A percentile compares a stretch with the other conserved stretches of the same genome.
Conservation (phyloP, 169 alveolate species). For the Plasmodium coatneyi region DNA sequence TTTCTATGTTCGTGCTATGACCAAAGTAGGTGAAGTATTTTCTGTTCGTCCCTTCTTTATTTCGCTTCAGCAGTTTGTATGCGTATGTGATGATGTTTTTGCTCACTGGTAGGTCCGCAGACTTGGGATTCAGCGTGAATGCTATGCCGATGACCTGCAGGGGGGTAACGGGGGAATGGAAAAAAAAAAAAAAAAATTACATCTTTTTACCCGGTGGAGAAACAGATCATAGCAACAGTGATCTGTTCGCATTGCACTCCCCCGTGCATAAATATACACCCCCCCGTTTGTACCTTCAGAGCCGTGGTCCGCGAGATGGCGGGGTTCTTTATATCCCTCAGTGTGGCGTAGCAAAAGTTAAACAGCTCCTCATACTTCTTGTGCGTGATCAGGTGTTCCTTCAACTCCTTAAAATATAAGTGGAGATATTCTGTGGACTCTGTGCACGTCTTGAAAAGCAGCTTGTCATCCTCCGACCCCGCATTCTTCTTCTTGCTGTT, state of each 20-base stretch:
- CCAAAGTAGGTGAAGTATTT: constrained; percentile 38
- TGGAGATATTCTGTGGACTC: constrained; percentile 48
- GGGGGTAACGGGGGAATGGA: neutral
- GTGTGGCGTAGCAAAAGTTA: constrained; percentile 25
- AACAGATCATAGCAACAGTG: neutral
- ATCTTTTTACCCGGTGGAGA: neutral
- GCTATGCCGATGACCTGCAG: neutral
- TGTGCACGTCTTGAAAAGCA: constrained; percentile 24
- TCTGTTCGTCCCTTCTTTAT: constrained; percentile 39
- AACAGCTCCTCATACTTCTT: constrained; percentile 34
- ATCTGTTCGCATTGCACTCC: neutral
- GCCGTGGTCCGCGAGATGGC: constrained; percentile 33
- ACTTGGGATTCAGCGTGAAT: neutral
- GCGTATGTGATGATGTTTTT: constrained; percentile 25
- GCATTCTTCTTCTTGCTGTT: constrained; percentile 27
- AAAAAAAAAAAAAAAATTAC: neutral
- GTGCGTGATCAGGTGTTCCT: constrained; percentile 5
- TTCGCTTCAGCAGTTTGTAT: constrained; percentile 51
- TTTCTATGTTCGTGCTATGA: constrained; percentile 3
- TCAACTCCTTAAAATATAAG: constrained; percentile 35
- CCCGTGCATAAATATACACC: neutral
- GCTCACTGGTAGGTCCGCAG: neutral
- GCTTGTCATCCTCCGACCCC: constrained; percentile 5
- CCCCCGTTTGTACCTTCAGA: constrained; percentile 7
- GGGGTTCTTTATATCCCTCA: constrained; percentile 14